Conservation (phyloP, 371 early-diverging fungal genomes). For the Haplosporangium sp. region DNA sequence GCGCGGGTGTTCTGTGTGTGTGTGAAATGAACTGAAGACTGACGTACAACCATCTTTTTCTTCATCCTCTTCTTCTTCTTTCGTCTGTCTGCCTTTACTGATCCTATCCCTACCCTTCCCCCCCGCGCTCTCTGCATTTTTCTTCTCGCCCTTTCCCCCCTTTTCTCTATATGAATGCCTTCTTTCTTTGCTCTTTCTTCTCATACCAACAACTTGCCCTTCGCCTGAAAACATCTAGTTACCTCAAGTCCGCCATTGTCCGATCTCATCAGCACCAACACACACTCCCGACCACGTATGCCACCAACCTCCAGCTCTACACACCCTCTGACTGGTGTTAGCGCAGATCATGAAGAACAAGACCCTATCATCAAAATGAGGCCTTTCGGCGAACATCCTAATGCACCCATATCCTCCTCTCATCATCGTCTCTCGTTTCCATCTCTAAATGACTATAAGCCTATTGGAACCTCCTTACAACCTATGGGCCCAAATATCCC, state of each 20-base stretch:
- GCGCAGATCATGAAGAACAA: constrained; percentile 15
- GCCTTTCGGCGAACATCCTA: constrained; percentile 1
- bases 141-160: no score
- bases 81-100: no score
- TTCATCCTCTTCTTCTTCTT: no score
- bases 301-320: constrained; percentile 18
- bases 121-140: no score
- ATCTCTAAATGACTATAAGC: constrained; percentile 31
- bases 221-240: not conserved
- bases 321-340: not conserved
- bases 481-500: not conserved
- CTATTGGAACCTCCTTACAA: not conserved
- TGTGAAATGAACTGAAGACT: no score
- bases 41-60: no score
- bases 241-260: constrained; percentile 1
- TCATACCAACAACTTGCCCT: no score
- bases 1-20: no score
- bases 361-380: constrained; percentile 1
- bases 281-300: constrained; percentile 19
- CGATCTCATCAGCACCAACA: not conserved
- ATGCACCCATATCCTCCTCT: not conserved
- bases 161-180: no score
- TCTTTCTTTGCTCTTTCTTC: no score
- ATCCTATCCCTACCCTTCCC: no score
- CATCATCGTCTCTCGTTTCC: constrained; percentile 30